Base-by-base conservation (phyloP, 2,329 filamentous ascomycete genomes). In the Scolecobasidium constrictum region DNA sequence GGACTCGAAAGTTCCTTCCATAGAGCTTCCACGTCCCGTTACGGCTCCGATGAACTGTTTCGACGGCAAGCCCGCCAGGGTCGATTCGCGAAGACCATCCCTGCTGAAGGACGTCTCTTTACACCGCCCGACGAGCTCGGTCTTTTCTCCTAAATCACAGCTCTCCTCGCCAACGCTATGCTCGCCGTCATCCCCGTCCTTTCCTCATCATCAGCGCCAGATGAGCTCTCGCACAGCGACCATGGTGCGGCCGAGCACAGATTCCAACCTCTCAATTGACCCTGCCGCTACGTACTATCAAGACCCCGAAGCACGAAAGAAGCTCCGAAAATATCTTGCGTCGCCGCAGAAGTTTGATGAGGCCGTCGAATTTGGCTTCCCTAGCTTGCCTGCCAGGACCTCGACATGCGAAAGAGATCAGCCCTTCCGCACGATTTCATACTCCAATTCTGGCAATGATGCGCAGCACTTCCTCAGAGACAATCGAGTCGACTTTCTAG, bases 261-360 rank as follows among this genome's bases (percentile, higher is more conserved):
- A 45, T 26, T 38, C 42, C 13, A 39, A 6, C 26, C 23, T 31
- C 33, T 28, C 39, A 16, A 33, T 45, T 22, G 47, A 48, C 39
- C 40, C 47, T 17, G 38, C 43, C 23, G 45, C 47, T 19, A 36
- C 84, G 28, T 83, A 94, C 62, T 95, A 94, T 55, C 85, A 86
- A 57, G 87, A 95, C 52, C 86, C 87, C 0, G 85, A 94, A 57
- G 86, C 88, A 31, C 77, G 90, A 23, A 71, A 86, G 52, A 94
- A 93, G 62, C 68, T 96, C 16, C 79, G 87, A 11, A 78, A 86
- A 5, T 94, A 88, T 54, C 74, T 94, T 16, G 83, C 85, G 5
- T 94, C 87, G 1, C 83, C 88, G 1, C 85, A 94, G 51, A 94
- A 94, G 57, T 96, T 96, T 52, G 90, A 96, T 57, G 90, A 96